Percentiles rank a stretch among this genome's conserved stretches.
phyloP scores from a whole-genome alignment of 371 early-diverging fungal species.

The Rhizomucor pusillus region DNA sequence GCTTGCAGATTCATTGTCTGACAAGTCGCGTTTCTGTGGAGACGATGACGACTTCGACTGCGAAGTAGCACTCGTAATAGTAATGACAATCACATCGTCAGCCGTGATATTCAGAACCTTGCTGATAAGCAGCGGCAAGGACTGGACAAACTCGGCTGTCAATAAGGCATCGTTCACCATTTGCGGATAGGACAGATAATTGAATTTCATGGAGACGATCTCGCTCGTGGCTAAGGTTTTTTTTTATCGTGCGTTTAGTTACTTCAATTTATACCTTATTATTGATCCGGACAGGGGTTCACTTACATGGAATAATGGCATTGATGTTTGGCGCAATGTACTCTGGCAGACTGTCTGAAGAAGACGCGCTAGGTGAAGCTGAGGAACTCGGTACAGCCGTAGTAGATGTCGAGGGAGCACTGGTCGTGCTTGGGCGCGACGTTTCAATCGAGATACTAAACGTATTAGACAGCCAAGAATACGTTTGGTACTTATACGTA shows the following conservation, averaged over 20 bases:
- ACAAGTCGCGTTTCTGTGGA: conserved; percentile 9
- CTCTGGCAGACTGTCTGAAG: conserved; percentile 24
- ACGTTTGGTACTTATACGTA: conserved; percentile 13
- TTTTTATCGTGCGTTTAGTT: no score
- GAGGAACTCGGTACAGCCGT: conserved; percentile 5
- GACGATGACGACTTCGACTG: conserved; percentile 1
- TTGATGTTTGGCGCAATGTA: conserved; percentile 47
- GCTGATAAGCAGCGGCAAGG: conserved; percentile 32
- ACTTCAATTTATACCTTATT: no score
- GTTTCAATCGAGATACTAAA: conserved; percentile 17
- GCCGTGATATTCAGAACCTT: conserved; percentile 22
- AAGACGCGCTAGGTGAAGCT: conserved; percentile 3
- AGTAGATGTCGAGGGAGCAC: conserved; percentile 3
- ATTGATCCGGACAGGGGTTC: no score
- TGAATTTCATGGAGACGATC: conserved; percentile 38
- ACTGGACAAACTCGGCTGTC: conserved; percentile 48
- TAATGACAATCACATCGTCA: conserved; percentile 46
- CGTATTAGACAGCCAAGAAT: conserved; percentile 15
- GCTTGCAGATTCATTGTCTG: conserved; percentile 1
- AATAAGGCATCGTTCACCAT: conserved; percentile 45
- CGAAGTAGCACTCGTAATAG: conserved; percentile 29
- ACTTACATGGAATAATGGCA: conserved; percentile 44
- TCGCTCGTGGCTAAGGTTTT: conserved; percentile 31
- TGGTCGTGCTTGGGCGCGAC: conserved; percentile 6
- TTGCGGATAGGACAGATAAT: conserved; percentile 35